Evolutionary conservation across 768 basidiomycete species (phyloP).

Genomic region (Obba rivulosa): DNA sequence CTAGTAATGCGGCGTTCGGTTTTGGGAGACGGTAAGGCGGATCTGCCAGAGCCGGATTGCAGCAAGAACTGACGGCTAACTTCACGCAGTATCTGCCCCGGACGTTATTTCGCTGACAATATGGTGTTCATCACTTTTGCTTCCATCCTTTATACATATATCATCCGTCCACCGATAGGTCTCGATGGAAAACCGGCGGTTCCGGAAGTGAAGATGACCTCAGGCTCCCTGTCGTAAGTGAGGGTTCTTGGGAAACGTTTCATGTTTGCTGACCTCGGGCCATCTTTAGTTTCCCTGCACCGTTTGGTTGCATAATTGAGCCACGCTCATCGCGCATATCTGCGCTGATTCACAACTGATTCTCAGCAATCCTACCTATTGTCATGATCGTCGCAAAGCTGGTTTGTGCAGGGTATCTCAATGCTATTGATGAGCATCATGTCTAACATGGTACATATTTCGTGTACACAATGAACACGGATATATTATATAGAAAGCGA

Average conservation of each 20-base stretch:
- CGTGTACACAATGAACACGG: too few species aligned
- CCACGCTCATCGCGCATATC: not conserved
- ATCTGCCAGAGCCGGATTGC: not conserved
- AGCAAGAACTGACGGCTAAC: too few species aligned
- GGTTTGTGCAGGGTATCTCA: too few species aligned
- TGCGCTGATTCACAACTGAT: not conserved
- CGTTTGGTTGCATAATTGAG: not conserved
- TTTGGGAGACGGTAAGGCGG: constrained; percentile 27
- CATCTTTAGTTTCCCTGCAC: not conserved
- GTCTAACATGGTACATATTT: too few species aligned
- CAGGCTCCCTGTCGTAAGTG: too few species aligned
- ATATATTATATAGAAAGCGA: too few species aligned
- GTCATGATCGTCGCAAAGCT: too few species aligned
- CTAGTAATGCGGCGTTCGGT: constrained; percentile 27
- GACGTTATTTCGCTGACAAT: not conserved
- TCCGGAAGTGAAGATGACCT: too few species aligned
- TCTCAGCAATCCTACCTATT: too few species aligned
- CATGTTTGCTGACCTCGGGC: not conserved
- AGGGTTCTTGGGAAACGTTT: too few species aligned
- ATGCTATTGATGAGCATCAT: too few species aligned
- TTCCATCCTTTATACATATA: not conserved
- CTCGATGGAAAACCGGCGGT: too few species aligned
- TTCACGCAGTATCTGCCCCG: constrained; percentile 4
- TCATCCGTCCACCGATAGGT: not conserved
- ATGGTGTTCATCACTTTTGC: constrained; percentile 6